Conservation (phyloP, 129 eudicot species). For the Pulicaria dysenterica region DNA sequence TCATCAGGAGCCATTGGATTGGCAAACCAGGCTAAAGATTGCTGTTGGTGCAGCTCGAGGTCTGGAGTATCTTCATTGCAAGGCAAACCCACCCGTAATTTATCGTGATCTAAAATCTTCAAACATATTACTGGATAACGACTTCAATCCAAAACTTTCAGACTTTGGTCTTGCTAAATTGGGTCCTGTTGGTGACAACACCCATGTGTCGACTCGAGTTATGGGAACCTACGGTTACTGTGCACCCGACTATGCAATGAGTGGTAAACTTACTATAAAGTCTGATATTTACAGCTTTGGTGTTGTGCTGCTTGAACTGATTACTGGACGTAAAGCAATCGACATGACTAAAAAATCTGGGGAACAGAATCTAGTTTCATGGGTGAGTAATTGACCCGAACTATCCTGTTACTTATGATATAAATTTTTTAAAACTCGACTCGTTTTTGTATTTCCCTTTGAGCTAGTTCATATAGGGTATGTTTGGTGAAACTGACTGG, state of each 20-base stretch:
- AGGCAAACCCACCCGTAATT: constrained; percentile 87
- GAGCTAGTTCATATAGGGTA: neutral
- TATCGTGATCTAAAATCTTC: constrained; percentile 94
- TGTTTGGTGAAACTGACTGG: no score
- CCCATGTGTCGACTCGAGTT: constrained; percentile 92
- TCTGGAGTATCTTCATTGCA: constrained; percentile 80
- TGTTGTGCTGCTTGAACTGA: constrained; percentile 78
- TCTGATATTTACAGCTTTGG: constrained; percentile 96
- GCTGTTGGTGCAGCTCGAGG: constrained; percentile 94
- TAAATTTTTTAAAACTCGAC: neutral
- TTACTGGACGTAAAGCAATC: constrained; percentile 78
- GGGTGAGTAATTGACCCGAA: constrained; percentile 52
- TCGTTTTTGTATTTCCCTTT: neutral
- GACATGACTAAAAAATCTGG: constrained; percentile 57
- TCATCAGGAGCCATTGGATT: constrained; percentile 59
- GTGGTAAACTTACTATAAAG: constrained; percentile 79
- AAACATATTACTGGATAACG: constrained; percentile 77
- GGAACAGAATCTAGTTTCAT: constrained; percentile 70
- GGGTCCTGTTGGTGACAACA: constrained; percentile 93
- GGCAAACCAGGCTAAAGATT: constrained; percentile 78
- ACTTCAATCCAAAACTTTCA: constrained; percentile 79
- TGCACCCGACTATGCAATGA: constrained; percentile 93
- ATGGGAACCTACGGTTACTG: constrained; percentile 99
- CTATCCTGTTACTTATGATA: no score
- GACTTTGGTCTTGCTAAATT: constrained; percentile 95